phyloP scores from a whole-genome alignment of 2,329 filamentous ascomycete species.

The Beauveria australis region DNA sequence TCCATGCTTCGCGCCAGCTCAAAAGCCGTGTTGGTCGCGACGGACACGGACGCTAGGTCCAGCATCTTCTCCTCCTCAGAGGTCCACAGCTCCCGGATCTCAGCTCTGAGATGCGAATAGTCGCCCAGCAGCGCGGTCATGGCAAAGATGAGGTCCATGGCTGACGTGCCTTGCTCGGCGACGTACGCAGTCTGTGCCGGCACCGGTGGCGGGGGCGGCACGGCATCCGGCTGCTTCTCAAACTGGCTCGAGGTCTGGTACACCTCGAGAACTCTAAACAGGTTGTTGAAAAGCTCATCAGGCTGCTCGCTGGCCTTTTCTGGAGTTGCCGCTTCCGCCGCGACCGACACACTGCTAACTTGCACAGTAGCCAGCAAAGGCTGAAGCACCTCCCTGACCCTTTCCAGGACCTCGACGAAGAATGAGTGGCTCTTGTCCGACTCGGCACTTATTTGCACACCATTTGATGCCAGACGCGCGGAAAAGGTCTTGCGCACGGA shows the following conservation, averaged over 20 bases:
- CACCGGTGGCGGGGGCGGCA: background rate
- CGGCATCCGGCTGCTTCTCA: conserved; percentile 12
- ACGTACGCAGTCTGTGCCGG: conserved; percentile 6
- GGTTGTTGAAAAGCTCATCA: conserved; percentile 4
- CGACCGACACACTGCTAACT: background rate
- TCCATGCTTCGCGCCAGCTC: conserved; percentile 17
- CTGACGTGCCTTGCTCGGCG: conserved; percentile 12
- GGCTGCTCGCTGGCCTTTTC: background rate
- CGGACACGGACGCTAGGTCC: conserved; percentile 15
- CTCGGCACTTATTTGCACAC: background rate
- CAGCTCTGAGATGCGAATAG: conserved; percentile 4
- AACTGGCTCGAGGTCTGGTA: conserved; percentile 15
- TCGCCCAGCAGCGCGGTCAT: conserved; percentile 12
- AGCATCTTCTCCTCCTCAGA: background rate
- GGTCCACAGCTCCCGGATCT: conserved; percentile 13
- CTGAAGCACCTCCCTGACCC: conserved; percentile 13
- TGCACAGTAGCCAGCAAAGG: conserved; percentile 11
- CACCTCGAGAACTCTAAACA: conserved; percentile 13
- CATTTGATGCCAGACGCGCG: conserved; percentile 2
- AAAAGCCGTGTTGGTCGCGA: conserved; percentile 17
- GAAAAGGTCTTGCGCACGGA: conserved; percentile 14
- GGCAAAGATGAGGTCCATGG: conserved; percentile 12
- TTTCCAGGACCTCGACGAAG: conserved; percentile 17
- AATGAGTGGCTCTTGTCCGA: conserved; percentile 12
- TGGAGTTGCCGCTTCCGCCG: background rate